Conservation (phyloP, 1,139 yeast species). For the Pichia sp. region DNA sequence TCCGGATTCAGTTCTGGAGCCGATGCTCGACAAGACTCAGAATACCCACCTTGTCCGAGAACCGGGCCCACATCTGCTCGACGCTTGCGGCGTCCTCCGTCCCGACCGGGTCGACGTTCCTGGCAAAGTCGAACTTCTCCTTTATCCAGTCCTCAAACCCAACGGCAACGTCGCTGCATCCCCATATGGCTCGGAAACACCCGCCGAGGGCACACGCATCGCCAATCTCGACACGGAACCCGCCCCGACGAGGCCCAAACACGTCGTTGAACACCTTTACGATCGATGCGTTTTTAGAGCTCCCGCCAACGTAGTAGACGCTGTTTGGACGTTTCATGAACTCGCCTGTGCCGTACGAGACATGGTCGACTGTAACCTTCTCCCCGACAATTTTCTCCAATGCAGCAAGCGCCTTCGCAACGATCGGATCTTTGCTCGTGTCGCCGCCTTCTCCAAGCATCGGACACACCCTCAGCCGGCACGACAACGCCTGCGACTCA, state of each 20-base stretch:
- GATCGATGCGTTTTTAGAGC: conserved; percentile 67
- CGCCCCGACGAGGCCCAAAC: conserved; percentile 60
- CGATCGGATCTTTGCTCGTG: conserved; percentile 7
- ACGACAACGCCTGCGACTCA: conserved; percentile 82
- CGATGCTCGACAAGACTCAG: conserved; percentile 34
- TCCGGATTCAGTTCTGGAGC: not conserved
- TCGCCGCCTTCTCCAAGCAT: conserved; percentile 39
- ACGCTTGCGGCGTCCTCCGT: conserved; percentile 25
- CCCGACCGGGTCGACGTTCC: conserved; percentile 36
- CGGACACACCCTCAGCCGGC: conserved; percentile 76
- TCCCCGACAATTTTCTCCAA: conserved; percentile 38
- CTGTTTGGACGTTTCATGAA: conserved; percentile 59
- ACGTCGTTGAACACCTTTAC: conserved; percentile 67
- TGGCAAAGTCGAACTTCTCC: conserved; percentile 38
- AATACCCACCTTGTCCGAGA: conserved; percentile 49
- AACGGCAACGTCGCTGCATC: not conserved
- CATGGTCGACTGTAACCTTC: conserved; percentile 47
- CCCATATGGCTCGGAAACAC: conserved; percentile 78
- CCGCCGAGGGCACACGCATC: conserved; percentile 97
- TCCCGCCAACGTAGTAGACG: conserved; percentile 85
- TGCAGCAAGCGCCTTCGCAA: conserved; percentile 19
- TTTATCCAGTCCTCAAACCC: conserved; percentile 44
- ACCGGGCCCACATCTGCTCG: conserved; percentile 39
- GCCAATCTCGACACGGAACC: conserved; percentile 69
- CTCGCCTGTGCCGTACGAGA: conserved; percentile 40